These are phyloP conservation scores for Citrus maxima DNA, from an alignment of 345 rosid genomes.

Conservation along the genomic window DNA sequence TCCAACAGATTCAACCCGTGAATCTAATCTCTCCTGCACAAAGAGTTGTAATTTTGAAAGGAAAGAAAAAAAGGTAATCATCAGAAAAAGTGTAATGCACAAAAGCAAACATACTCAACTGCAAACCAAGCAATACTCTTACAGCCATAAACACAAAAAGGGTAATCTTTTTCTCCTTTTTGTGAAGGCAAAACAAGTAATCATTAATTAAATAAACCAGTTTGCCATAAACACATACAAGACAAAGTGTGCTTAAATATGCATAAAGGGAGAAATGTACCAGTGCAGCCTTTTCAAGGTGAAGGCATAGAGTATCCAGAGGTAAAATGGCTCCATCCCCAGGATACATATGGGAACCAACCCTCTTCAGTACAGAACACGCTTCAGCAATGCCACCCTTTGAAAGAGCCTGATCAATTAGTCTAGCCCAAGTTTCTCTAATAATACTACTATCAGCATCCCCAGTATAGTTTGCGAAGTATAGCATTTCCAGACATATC, in stretches of 20 bases:
- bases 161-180: not conserved
- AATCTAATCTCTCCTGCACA: slow-evolving; percentile 77
- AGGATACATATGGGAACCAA: slow-evolving; percentile 80
- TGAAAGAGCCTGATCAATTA: slow-evolving; percentile 86
- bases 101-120: not conserved
- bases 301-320: slow-evolving; percentile 80
- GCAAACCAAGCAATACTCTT: not conserved
- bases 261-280: slow-evolving; percentile 33
- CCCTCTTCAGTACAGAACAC: slow-evolving; percentile 86
- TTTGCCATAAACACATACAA: not conserved
- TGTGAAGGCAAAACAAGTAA: not conserved
- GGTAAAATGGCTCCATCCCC: slow-evolving; percentile 95
- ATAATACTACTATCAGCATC: slow-evolving; percentile 89
- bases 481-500: slow-evolving; percentile 91
- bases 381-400: slow-evolving; percentile 94
- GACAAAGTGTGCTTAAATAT: not conserved
- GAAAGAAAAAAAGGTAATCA: not conserved
- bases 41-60: not conserved
- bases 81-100: not conserved
- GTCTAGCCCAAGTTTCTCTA: slow-evolving; percentile 94
- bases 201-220: not conserved
- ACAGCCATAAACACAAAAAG: not conserved
- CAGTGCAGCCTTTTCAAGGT: slow-evolving; percentile 93
- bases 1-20: slow-evolving; percentile 63
- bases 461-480: slow-evolving; percentile 90